phyloP scores from a whole-genome alignment of 2,329 filamentous ascomycete genomes.

The Zymoseptoria pseudotritici region DNA sequence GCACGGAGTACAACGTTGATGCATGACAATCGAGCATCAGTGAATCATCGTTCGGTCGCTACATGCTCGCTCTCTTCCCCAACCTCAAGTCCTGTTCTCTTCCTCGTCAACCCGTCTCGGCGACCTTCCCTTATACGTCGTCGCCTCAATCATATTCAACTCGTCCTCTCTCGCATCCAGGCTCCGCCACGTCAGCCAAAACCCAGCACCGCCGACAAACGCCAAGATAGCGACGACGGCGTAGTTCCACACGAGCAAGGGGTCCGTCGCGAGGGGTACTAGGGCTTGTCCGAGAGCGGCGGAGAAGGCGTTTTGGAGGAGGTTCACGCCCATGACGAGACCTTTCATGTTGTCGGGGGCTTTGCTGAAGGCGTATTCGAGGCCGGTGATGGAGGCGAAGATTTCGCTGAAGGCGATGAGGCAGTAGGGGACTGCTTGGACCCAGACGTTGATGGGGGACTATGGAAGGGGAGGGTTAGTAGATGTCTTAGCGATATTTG shows the following conservation, averaged over 20 bases:
- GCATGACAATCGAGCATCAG: neutral
- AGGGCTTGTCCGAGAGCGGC: constrained; percentile 56
- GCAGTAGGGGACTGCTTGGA: constrained; percentile 38
- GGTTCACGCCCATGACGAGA: constrained; percentile 42
- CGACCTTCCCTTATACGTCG: constrained; percentile 20
- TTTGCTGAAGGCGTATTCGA: constrained; percentile 42
- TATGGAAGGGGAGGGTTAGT: neutral
- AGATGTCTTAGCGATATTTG: too few species aligned
- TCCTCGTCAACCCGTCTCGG: neutral
- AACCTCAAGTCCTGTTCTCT: neutral
- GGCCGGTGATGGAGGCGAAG: constrained; percentile 38
- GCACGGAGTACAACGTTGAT: too few species aligned
- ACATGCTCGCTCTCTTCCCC: neutral
- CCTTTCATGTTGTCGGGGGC: constrained; percentile 41
- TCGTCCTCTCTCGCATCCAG: constrained; percentile 61
- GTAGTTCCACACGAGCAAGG: constrained; percentile 63
- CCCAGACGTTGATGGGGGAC: constrained; percentile 35
- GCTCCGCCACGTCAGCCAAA: constrained; percentile 62
- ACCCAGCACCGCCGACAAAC: constrained; percentile 53
- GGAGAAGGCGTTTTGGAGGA: constrained; percentile 52
- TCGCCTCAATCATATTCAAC: constrained; percentile 52
- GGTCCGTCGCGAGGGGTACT: constrained; percentile 54
- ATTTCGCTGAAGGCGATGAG: constrained; percentile 40
- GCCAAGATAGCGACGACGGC: constrained; percentile 55
- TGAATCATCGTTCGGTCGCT: neutral